These are phyloP conservation scores for Pythium phragmiticola DNA, from an alignment of 352 stramenopile species.

Conservation along the genomic window DNA sequence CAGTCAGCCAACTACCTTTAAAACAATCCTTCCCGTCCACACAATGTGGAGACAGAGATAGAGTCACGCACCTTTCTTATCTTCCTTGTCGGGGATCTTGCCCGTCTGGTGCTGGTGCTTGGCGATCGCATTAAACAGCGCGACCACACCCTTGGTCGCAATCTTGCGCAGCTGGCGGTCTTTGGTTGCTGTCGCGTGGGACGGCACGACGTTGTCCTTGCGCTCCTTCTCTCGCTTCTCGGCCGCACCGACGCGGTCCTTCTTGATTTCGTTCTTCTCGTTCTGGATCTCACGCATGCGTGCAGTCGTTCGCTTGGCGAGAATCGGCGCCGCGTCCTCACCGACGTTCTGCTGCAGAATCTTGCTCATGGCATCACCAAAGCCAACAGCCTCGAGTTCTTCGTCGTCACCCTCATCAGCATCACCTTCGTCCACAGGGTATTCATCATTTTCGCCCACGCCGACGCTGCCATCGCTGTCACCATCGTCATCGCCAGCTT, in stretches of 20 bases:
- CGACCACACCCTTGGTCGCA: slow-evolving; percentile 83
- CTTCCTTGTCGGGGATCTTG: slow-evolving; percentile 54
- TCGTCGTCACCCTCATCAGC: slow-evolving; percentile 39
- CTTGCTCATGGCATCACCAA: slow-evolving; percentile 87
- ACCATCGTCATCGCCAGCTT: slow-evolving; percentile 11
- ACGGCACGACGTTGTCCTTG: slow-evolving; percentile 73
- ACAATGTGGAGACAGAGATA: background rate
- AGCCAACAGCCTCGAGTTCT: slow-evolving; percentile 65
- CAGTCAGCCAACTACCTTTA: background rate
- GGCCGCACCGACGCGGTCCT: slow-evolving; percentile 56
- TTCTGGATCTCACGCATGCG: slow-evolving; percentile 82
- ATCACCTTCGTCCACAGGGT: slow-evolving; percentile 26
- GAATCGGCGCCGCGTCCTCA: slow-evolving; percentile 67
- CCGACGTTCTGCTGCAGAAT: slow-evolving; percentile 75
- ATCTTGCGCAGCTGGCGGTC: slow-evolving; percentile 78
- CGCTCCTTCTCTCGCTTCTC: slow-evolving; percentile 76
- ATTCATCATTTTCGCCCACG: slow-evolving; percentile 19
- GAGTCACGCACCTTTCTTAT: slow-evolving; percentile 56
- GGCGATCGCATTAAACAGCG: slow-evolving; percentile 83
- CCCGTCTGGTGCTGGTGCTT: slow-evolving; percentile 81
- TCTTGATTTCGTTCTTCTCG: slow-evolving; percentile 75
- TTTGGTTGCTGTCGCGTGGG: slow-evolving; percentile 52
- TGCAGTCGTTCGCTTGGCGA: slow-evolving; percentile 80
- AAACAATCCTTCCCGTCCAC: background rate
- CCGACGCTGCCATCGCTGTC: slow-evolving; percentile 19